Base-by-base conservation (phyloP, 2,329 filamentous ascomycete species). In the Grosmannia clavigera region DNA sequence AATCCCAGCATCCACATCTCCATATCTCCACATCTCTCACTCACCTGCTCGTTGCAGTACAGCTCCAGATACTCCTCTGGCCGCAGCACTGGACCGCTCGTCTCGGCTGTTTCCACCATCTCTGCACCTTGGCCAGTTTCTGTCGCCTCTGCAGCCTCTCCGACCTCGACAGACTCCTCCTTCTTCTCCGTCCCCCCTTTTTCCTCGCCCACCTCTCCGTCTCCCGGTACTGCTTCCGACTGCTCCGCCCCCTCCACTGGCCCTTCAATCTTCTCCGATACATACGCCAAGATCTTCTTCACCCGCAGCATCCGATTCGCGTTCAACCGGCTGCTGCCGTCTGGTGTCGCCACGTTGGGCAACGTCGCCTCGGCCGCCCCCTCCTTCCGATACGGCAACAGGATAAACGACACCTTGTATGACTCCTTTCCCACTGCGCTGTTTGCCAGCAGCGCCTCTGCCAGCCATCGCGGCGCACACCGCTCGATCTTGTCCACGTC, bases 261-360 rank as follows among this genome's bases (percentile, higher is more conserved):
- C 33, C 35, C 54, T 29, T 97, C 92, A 61, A 99, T 92, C 59
- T 92, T 82, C 72, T 99, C 94, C 1, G 91, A 90, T 22, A 99
- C 84, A 68, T 99, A 99, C 0, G 85, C 84, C 61, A 97, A 75
- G 27, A 99, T 94, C 77, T 99, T 99, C 75, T 90, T 92, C 3
- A 95, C 90, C 55, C 94, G 83, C 57, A 99, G 79, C 94, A 99
- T 97, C 60, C 92, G 84, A 69, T 97, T 99, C 12, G 94, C 94
- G 70, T 97, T 99, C 58, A 99, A 79, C 29, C 94, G 86, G 65
- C 92, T 92, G 71, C 92, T 95, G 58, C 86, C 87, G 68, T 95
- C 91, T 4, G 83, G 73, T 29, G 84, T 82, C 38, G 87, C 82
- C 57, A 96, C 87, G 59, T 80, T 81, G 0, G 91, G 90, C 58